Base-by-base conservation (phyloP, 2,329 filamentous ascomycete species). In the Diaporthe velutina region DNA sequence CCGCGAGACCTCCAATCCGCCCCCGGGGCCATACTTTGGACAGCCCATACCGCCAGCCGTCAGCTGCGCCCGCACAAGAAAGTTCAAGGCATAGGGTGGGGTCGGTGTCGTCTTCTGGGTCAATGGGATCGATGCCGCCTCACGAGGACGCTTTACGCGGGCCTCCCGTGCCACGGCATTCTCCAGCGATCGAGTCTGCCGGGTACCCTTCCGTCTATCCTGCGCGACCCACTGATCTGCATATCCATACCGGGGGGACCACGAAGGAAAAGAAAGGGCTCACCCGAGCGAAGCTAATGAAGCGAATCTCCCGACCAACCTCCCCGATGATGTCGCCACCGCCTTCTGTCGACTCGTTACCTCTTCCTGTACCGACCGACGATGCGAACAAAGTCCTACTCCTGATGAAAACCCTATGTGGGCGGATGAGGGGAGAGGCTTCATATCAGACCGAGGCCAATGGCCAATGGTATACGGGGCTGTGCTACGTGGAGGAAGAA, bases 401-500 rank as follows among this genome's bases (percentile, higher is more conserved):
- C 79, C 84, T 97, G 75, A 96, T 97, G 94, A 94, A 92, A 82
- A 92, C 89, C 33, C 85, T 95, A 9, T 93, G 93, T 79, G 94
- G 95, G 38, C 90, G 92, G 77, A 97, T 96, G 94, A 92, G 92
- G 79, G 94, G 94, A 73, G 91, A 93, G 78, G 87, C 95, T 40
- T 92, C 94, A 77, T 96, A 94, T 80, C 91, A 93, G 78, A 87
- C 87, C 57, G 90, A 91, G 50, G 86, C 88, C 19, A 85, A 86
- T 33, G 90, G 88, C 22, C 86, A 88, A 1, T 97, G 94, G 94
- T 88, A 89, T 74, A 83, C 87, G 45, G 94, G 94, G n/a, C 90
- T 93, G 76, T 94, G 93, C 80, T 95, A 92, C 80, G 94, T 97
- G 76, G 93, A 96, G 76, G 93, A 95, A 74, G 92, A 94, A 61